Conservation (phyloP, 305 asterid species). For the Fraxinus angustifolia region DNA sequence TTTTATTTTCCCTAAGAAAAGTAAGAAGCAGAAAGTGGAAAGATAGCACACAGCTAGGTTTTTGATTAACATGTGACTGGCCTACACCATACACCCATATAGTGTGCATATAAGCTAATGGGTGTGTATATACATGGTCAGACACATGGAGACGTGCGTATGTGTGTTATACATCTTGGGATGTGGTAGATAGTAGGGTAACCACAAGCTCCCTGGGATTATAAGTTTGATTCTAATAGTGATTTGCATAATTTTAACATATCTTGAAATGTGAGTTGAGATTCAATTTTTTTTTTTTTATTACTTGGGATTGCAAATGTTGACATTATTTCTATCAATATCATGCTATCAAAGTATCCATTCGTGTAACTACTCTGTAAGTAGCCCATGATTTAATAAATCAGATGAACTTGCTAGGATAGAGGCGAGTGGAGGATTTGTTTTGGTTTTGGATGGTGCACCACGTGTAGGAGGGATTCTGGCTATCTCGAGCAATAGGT, state of each 20-base stretch:
- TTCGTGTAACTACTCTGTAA: not conserved
- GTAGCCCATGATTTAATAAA: slow-evolving; percentile 3
- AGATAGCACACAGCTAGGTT: not conserved
- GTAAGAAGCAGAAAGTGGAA: not conserved
- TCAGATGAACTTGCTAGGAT: slow-evolving; percentile 47
- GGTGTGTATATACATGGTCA: not conserved
- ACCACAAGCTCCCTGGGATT: not conserved
- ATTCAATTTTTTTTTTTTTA: not conserved
- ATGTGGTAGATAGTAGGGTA: not conserved
- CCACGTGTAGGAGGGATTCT: slow-evolving; percentile 47
- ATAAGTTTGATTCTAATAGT: not conserved
- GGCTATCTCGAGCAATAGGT: slow-evolving; percentile 57
- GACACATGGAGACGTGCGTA: not conserved
- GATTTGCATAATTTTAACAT: not conserved
- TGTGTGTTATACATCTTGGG: not conserved
- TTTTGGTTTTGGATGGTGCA: slow-evolving; percentile 24
- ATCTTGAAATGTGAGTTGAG: not conserved
- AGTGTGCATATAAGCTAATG: not conserved
- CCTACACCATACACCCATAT: not conserved
- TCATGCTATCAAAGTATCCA: not conserved
- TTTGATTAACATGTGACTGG: not conserved
- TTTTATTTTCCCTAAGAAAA: not conserved
- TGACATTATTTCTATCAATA: not conserved
- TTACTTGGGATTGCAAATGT: not conserved
- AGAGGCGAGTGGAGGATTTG: slow-evolving; percentile 41